Conservation (phyloP, 257 asterid species). For the Jaltomata sinuosa region DNA sequence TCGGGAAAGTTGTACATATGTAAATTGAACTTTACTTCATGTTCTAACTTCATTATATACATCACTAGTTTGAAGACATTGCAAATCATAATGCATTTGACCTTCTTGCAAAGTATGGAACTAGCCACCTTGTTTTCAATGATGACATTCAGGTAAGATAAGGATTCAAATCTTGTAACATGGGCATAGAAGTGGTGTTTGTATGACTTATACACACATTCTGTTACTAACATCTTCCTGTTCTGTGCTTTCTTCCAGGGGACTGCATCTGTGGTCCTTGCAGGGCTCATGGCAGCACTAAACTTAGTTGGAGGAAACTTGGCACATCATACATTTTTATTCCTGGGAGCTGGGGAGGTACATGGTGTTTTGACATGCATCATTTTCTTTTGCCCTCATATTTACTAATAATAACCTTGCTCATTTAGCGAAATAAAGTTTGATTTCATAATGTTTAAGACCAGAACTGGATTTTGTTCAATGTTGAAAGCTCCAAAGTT, state of each 20-base stretch:
- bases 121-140: constrained; percentile 70
- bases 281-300: constrained; percentile 60
- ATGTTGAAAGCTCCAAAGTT: neutral
- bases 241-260: constrained; percentile 37
- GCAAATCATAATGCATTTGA: constrained; percentile 85
- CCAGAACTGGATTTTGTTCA: neutral
- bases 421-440: neutral
- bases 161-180: neutral
- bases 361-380: neutral
- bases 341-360: constrained; percentile 92
- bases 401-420: neutral
- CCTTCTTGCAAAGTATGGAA: constrained; percentile 59
- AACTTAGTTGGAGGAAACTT: constrained; percentile 58
- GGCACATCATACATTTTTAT: constrained; percentile 59
- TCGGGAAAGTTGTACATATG: neutral
- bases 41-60: neutral
- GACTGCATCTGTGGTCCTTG: constrained; percentile 77
- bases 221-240: neutral
- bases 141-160: constrained; percentile 66
- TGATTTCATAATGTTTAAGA: neutral
- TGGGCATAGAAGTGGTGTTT: neutral
- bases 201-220: neutral
- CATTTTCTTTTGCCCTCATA: neutral
- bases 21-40: neutral
- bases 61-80: constrained; percentile 70